Evolutionary conservation across 192 early-diverging fungal genomes (phyloP), one percentile per base, ranked within the genome.

Genomic region (Mycoemilia scoparia): DNA sequence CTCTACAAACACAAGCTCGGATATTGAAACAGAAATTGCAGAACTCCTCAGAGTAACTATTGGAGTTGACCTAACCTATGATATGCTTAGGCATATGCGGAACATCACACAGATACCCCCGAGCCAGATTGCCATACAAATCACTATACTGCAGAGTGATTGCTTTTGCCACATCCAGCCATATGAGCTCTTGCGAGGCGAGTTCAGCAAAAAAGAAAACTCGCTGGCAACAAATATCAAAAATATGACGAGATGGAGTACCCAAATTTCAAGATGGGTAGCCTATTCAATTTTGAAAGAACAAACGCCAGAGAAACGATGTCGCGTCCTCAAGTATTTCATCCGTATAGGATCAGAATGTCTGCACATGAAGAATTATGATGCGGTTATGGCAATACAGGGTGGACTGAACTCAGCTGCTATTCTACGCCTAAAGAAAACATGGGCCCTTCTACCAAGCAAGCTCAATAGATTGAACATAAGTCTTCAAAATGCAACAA

Each of bases 181-280:
- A 10, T 50, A 51, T 26, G 86, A 89, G 54, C 60, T 84, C 15
- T 45, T 87, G 24, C 66, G 60, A 39, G 75, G 83, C 45, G 71
- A 71, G 25, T 65, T 62, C 26, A 57, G 53, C 41, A 69, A 63
- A 21, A 69, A 70, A 2, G 38, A 49, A 9, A 28, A 43, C 8
- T 64, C 69, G 3, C 50, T 38, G 11, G 69, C 78, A 13, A 43
- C 54, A 22, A 79, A 84, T 41, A 69, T 82, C n/a, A 73, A 73
- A 7, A 64, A 68, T 20, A 78, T 82, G 75, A 71, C 74, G 32
- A 49, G 41, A 21, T 64, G 67, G 40, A 77, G 72, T 16, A 87
- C 74, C 26, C 74, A 71, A 28, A 68, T 86, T 30, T 73, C 82
- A 2, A 64, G 70, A 6, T 88, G 84, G 87, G 74, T 85, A 0